Evolutionary conservation across 1,284 basidiomycete genomes (phyloP).

Genomic region (Puccinia polysora): DNA sequence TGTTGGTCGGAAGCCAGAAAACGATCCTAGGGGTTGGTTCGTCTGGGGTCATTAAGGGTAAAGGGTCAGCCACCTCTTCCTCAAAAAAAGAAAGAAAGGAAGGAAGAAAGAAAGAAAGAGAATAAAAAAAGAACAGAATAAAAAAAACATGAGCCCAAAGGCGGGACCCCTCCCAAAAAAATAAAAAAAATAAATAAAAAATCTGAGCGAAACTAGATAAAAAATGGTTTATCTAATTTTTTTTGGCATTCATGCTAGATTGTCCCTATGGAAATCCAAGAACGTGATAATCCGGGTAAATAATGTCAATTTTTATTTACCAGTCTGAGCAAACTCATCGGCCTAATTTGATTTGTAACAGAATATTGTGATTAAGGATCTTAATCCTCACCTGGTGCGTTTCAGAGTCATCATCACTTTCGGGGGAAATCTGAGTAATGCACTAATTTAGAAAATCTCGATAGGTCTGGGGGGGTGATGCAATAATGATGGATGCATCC

Average conservation of each 20-base stretch:
- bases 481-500: neutral
- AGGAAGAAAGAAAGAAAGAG: too few relatives aligned
- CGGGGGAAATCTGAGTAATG: neutral
- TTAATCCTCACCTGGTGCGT: conserved; percentile 30
- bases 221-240: neutral
- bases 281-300: conserved; percentile 32
- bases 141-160: too few relatives aligned
- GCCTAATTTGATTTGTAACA: too few relatives aligned
- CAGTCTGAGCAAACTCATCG: too few relatives aligned
- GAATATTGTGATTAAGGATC: conserved; percentile 20
- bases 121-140: too few relatives aligned
- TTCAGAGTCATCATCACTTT: neutral
- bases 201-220: too few relatives aligned
- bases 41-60: conserved; percentile 31
- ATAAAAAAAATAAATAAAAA: too few relatives aligned
- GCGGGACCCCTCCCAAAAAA: too few relatives aligned
- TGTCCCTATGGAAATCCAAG: neutral
- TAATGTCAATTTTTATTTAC: too few relatives aligned
- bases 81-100: too few relatives aligned
- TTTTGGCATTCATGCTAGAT: neutral
- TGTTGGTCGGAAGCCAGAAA: conserved; percentile 27
- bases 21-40: conserved; percentile 30
- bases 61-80: conserved; percentile 22
- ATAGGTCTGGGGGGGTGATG: conserved; percentile 44
- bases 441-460: neutral